Evolutionary conservation across 2,329 filamentous ascomycete species (phyloP), one percentile per base, ranked within the genome.

Genomic region (Orbilia javanica): DNA sequence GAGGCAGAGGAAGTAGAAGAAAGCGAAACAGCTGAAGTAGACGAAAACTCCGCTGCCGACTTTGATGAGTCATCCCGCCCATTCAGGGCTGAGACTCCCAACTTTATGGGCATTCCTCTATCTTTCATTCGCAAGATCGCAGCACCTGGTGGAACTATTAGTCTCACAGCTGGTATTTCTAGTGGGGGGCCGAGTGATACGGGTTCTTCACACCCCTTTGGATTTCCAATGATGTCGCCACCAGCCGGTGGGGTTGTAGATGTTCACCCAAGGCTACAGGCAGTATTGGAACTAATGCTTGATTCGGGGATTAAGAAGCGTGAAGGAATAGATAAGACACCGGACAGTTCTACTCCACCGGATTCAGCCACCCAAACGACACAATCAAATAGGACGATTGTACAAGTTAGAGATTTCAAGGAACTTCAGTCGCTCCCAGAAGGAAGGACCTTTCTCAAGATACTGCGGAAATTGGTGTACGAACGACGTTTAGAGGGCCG

Each of bases 371-470:
- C 57, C 18, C 44, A 36, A 57, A 80, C n/a, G 27, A 77, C 67
- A 66, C 67, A 71, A 81, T 27, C 52, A 25, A 77, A 77, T 22
- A 42, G 73, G 31, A 81, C 80, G 6, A 90, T 98, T 73, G 86
- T 96, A 44, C 93, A 93, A 81, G 85, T 97, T 11, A 89, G 92
- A 82, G 93, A 98, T 83, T 92, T 93, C 82, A 90, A 92, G 66
- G 93, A 96, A 79, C 86, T 99, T 7, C 89, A 88, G 81, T 88
- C 88, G 82, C 90, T 92, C 0, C 83, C 88, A 4, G 90, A 93
- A 73, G 93, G 93, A 10, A 87, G 88, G 1, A 87, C 88, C 22
- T 88, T 98, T 34, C 85, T 97, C 6, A 85, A 87, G 46, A 89
- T 91, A 74, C 85, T 99, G 11, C 90, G 92, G 66, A 88, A 89